Evolutionary conservation across 768 basidiomycete species (phyloP).

Genomic region (Tylopilus sp.): DNA sequence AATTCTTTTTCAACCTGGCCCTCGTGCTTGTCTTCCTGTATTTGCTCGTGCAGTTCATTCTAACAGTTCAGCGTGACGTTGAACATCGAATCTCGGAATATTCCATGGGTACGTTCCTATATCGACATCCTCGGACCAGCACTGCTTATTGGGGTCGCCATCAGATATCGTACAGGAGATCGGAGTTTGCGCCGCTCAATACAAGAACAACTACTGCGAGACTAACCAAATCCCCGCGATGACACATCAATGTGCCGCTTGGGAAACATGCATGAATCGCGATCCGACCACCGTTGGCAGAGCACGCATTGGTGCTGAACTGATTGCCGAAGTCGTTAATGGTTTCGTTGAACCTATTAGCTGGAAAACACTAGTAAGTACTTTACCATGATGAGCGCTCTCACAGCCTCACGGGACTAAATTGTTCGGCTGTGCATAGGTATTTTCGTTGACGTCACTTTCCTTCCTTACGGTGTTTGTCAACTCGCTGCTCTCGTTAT

Average conservation of each 20-base stretch:
- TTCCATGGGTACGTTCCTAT: conserved; percentile 62
- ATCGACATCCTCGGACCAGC: conserved; percentile 12
- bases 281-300: conserved; percentile 89
- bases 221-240: conserved; percentile 79
- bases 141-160: conserved; percentile 16
- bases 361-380: conserved; percentile 90
- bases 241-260: conserved; percentile 78
- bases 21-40: conserved; percentile 83
- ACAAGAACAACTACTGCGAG: conserved; percentile 81
- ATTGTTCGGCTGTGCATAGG: conserved; percentile 36
- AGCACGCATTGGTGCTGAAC: conserved; percentile 87
- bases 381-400: conserved; percentile 8
- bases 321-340: conserved; percentile 94
- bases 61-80: conserved; percentile 89
- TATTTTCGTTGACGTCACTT: conserved; percentile 72
- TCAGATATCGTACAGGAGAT: conserved; percentile 92
- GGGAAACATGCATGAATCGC: conserved; percentile 95
- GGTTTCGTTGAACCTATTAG: conserved; percentile 96
- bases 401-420: conserved; percentile 19
- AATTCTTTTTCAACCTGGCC: conserved; percentile 91
- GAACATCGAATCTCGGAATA: conserved; percentile 83
- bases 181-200: conserved; percentile 74
- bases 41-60: conserved; percentile 79
- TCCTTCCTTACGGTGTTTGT: conserved; percentile 77
- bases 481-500: conserved; percentile 75